A percentile compares a stretch with the other conserved stretches of the same genome.
Evolutionary conservation across 345 rosid species (phyloP).

Genomic region (Streptanthus diversifolius): DNA sequence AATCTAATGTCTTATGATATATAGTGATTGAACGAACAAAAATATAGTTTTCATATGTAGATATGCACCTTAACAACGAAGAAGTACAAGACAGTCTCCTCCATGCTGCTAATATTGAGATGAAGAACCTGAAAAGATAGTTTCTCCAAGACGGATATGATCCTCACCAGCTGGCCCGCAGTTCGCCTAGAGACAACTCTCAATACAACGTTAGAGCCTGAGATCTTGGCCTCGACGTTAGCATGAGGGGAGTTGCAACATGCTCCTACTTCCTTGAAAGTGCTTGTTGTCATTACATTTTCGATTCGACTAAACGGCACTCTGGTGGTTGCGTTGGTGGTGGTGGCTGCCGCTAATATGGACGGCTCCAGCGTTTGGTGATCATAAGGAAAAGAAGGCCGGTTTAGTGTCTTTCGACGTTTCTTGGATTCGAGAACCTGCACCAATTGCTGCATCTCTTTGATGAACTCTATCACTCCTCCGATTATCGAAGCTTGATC

Average conservation of each 20-base stretch:
- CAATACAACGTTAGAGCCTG: constrained; percentile 73
- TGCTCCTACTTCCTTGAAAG: constrained; percentile 51
- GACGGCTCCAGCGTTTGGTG: constrained; percentile 35
- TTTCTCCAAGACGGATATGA: constrained; percentile 65
- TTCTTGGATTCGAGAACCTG: constrained; percentile 87
- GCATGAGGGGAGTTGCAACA: constrained; percentile 81
- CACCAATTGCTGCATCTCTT: constrained; percentile 77
- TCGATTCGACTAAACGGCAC: constrained; percentile 28
- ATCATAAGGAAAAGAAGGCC: constrained; percentile 35
- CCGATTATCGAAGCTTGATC: constrained; percentile 97
- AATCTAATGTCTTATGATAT: neutral
- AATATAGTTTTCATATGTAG: neutral
- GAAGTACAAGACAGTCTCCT: constrained; percentile 85
- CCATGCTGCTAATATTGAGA: constrained; percentile 85
- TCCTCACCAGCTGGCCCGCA: constrained; percentile 66
- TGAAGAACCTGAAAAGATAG: constrained; percentile 77
- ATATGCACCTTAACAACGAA: constrained; percentile 71
- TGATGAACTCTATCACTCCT: constrained; percentile 85
- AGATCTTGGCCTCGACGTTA: constrained; percentile 86
- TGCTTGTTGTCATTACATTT: constrained; percentile 33
- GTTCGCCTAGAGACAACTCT: constrained; percentile 55
- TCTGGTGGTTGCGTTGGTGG: neutral
- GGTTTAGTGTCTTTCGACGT: constrained; percentile 72
- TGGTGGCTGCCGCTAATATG: neutral
- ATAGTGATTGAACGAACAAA: neutral